Conservation (phyloP, 2,329 filamentous ascomycete genomes). For the Xylariaceae sp. region DNA sequence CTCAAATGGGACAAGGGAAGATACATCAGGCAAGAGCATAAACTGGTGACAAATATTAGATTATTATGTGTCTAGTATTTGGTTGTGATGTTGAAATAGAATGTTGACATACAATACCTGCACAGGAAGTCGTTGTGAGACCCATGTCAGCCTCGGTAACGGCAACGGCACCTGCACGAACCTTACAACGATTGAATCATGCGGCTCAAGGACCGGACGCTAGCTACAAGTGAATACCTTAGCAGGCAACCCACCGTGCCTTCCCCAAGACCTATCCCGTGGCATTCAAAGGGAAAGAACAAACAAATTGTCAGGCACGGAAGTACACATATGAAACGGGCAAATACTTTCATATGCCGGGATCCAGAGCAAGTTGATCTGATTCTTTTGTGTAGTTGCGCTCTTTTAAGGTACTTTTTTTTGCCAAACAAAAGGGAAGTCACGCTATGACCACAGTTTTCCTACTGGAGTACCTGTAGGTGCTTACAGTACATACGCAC, state of each 20-base stretch:
- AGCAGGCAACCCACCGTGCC: neutral
- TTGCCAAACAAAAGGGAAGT: too few relatives aligned
- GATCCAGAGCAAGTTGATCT: too few relatives aligned
- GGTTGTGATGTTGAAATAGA: neutral
- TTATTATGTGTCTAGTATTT: neutral
- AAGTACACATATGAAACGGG: too few relatives aligned
- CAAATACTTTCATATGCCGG: too few relatives aligned
- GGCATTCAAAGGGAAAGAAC: neutral
- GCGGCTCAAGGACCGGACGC: slow-evolving; percentile 10
- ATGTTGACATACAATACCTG: neutral
- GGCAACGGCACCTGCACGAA: neutral
- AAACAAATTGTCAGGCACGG: too few relatives aligned
- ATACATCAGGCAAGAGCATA: neutral
- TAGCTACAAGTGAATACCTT: neutral
- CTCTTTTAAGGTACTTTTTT: too few relatives aligned
- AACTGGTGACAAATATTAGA: neutral
- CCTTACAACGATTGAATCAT: neutral
- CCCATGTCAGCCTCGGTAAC: slow-evolving; percentile 18
- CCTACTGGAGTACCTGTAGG: too few relatives aligned
- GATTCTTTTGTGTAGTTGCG: too few relatives aligned
- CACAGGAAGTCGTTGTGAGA: neutral
- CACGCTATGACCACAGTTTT: too few relatives aligned
- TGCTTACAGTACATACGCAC: too few relatives aligned
- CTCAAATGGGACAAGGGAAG: neutral
- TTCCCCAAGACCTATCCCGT: slow-evolving; percentile 5